Conservation (phyloP, 345 rosid species). For the Bruguiera gymnorhiza region DNA sequence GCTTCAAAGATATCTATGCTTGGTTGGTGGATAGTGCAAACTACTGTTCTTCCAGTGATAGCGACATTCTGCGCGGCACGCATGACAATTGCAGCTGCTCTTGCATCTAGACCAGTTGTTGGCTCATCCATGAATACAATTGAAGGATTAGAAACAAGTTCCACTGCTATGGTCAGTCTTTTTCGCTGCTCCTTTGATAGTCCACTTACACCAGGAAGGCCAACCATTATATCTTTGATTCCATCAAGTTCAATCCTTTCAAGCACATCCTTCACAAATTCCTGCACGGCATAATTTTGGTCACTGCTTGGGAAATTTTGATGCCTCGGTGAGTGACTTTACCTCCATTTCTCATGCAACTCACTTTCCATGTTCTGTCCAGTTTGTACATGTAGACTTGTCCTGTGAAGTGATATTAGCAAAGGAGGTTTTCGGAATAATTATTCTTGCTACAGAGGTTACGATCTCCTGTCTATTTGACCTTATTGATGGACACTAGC, state of each 20-base stretch:
- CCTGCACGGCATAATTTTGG: constrained; percentile 23
- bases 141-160: constrained; percentile 56
- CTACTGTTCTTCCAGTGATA: constrained; percentile 42
- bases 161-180: constrained; percentile 56
- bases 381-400: too few relatives aligned
- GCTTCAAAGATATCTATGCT: constrained; percentile 58
- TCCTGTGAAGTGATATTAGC: too few relatives aligned
- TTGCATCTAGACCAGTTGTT: constrained; percentile 59
- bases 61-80: constrained; percentile 52
- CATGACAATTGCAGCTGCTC: constrained; percentile 68
- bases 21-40: constrained; percentile 63
- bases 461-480: too few relatives aligned
- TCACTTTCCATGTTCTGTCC: too few relatives aligned
- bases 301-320: neutral
- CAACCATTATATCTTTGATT: constrained; percentile 50
- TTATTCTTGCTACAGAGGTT: too few relatives aligned
- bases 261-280: constrained; percentile 49
- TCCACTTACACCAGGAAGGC: constrained; percentile 42
- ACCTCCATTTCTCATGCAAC: neutral
- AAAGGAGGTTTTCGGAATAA: too few relatives aligned
- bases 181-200: constrained; percentile 57
- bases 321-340: neutral
- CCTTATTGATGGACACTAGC: too few relatives aligned
- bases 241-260: constrained; percentile 49
- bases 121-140: constrained; percentile 68